Conservation (phyloP, 306 rosid species). For the Spatholobus suberectus region DNA sequence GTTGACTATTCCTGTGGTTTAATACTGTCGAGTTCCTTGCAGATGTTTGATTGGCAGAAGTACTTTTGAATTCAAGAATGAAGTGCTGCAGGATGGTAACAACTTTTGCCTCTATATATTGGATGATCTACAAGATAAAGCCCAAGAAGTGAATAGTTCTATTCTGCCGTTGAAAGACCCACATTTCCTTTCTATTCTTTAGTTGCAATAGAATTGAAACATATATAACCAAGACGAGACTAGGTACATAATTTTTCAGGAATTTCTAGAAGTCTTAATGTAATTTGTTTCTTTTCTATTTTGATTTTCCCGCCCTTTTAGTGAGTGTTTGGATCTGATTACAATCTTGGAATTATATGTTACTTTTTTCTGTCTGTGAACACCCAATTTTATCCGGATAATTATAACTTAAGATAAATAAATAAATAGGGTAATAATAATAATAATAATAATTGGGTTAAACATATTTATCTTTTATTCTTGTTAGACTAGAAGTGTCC, state of each 20-base stretch:
- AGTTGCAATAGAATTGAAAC: slow-evolving; percentile 41
- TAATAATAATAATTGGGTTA: too few species aligned
- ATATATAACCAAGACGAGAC: slow-evolving; percentile 43
- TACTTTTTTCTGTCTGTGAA: slow-evolving; percentile 34
- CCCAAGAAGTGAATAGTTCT: slow-evolving; percentile 48
- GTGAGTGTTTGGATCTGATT: slow-evolving; percentile 43
- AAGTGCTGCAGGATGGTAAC: slow-evolving; percentile 36
- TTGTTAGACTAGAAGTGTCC: too few species aligned
- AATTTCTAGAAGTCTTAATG: slow-evolving; percentile 47
- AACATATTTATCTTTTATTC: too few species aligned
- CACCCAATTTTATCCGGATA: too few species aligned
- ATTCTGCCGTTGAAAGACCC: slow-evolving; percentile 38
- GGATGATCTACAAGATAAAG: slow-evolving; percentile 50
- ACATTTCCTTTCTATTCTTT: slow-evolving; percentile 41
- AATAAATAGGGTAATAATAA: too few species aligned
- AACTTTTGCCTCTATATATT: slow-evolving; percentile 35
- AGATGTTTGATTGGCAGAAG: slow-evolving; percentile 69
- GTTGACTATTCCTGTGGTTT: slow-evolving; percentile 27
- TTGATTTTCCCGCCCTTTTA: neutral
- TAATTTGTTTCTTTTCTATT: slow-evolving; percentile 44
- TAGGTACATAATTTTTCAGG: slow-evolving; percentile 55
- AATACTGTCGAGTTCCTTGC: slow-evolving; percentile 50
- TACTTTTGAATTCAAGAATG: slow-evolving; percentile 41
- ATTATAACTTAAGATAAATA: too few species aligned
- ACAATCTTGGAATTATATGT: slow-evolving; percentile 37